Evolutionary conservation across 2,329 filamentous ascomycete species (phyloP).

Genomic region (Helotiales sp.): DNA sequence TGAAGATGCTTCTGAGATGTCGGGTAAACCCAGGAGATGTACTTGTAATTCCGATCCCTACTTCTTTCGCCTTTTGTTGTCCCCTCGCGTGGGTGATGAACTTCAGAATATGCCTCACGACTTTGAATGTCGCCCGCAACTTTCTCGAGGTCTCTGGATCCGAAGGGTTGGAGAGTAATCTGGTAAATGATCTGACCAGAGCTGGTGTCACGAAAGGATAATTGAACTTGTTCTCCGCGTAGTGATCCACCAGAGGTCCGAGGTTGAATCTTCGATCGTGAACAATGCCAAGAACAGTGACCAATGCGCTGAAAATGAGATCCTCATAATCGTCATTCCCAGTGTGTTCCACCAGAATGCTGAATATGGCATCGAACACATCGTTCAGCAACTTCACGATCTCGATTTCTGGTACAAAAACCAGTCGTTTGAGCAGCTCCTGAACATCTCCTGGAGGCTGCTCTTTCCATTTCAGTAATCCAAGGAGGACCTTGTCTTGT

Average conservation of each 20-base stretch:
- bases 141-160: constrained; percentile 84
- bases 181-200: constrained; percentile 82
- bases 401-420: constrained; percentile 96
- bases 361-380: constrained; percentile 89
- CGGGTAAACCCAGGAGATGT: constrained; percentile 76
- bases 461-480: constrained; percentile 86
- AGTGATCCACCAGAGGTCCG: constrained; percentile 87
- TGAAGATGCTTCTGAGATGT: constrained; percentile 86
- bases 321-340: constrained; percentile 93
- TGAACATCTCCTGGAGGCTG: constrained; percentile 73
- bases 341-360: constrained; percentile 88
- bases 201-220: constrained; percentile 92
- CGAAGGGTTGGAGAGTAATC: constrained; percentile 80
- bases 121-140: constrained; percentile 90
- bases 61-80: constrained; percentile 88
- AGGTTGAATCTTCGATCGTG: constrained; percentile 94
- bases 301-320: constrained; percentile 85
- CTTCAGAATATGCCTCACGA: constrained; percentile 88
- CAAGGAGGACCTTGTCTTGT: constrained; percentile 85
- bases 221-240: constrained; percentile 86
- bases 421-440: constrained; percentile 77
- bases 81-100: constrained; percentile 90
- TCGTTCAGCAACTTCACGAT: constrained; percentile 92
- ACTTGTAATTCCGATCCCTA: constrained; percentile 81
- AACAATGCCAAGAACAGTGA: constrained; percentile 89